phyloP scores from a whole-genome alignment of 768 basidiomycete species.

The Sistotremastrum suecicum region DNA sequence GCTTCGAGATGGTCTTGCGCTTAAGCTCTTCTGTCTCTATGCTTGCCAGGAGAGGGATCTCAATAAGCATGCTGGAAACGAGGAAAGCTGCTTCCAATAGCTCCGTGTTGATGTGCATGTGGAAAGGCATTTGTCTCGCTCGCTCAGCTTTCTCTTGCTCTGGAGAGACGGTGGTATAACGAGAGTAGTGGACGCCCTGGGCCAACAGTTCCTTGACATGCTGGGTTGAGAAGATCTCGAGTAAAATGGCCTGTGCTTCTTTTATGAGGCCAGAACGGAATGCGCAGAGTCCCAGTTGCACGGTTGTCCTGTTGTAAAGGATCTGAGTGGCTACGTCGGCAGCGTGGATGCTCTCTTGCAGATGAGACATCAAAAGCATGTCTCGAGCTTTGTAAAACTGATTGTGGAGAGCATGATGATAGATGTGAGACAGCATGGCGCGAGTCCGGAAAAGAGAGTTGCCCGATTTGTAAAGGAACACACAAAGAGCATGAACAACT shows the following conservation, averaged over 20 bases:
- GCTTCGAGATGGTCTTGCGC: constrained; percentile 89
- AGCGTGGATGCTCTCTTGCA: constrained; percentile 92
- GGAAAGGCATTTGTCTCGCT: constrained; percentile 92
- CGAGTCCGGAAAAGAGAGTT: constrained; percentile 88
- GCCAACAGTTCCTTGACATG: constrained; percentile 95
- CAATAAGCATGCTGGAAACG: constrained; percentile 96
- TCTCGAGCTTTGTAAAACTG: constrained; percentile 95
- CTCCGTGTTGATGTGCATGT: constrained; percentile 99
- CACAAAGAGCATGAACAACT: constrained; percentile 82
- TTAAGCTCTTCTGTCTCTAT: constrained; percentile 90
- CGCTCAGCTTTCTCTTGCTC: constrained; percentile 98
- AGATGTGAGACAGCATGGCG: constrained; percentile 96
- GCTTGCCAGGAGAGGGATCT: constrained; percentile 89
- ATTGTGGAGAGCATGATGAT: constrained; percentile 92
- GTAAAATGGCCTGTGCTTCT: constrained; percentile 83
- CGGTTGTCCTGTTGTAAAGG: constrained; percentile 92
- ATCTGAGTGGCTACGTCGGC: constrained; percentile 97
- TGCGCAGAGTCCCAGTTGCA: constrained; percentile 92
- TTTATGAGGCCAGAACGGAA: constrained; percentile 92
- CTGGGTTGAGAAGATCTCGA: constrained; percentile 93
- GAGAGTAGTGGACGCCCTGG: constrained; percentile 88
- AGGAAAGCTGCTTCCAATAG: constrained; percentile 94
- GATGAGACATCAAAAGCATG: constrained; percentile 97
- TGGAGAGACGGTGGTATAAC: constrained; percentile 67
- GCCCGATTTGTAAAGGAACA: constrained; percentile 84